phyloP scores from a whole-genome alignment of 2,329 filamentous ascomycete species.

The Daldinia eschscholtzii region DNA sequence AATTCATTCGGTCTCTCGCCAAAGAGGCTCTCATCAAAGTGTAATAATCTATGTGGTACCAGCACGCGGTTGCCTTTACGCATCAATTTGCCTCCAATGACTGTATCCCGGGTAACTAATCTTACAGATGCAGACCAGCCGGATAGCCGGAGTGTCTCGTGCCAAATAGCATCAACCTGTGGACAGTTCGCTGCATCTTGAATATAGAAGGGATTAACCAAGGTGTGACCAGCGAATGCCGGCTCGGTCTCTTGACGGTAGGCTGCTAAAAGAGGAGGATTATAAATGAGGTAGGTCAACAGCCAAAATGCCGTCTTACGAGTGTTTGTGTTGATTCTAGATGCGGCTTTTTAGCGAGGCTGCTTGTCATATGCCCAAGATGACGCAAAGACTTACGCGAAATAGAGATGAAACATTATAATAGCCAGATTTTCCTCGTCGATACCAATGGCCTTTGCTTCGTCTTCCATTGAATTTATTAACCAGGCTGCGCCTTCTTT shows the following conservation, averaged over 20 bases:
- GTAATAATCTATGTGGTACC: constrained; percentile 48
- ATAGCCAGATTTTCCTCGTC: constrained; percentile 39
- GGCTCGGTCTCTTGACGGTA: constrained; percentile 44
- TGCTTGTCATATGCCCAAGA: too few relatives aligned
- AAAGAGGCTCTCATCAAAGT: constrained; percentile 46
- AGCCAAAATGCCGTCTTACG: constrained; percentile 50
- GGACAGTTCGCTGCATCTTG: constrained; percentile 47
- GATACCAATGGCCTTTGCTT: constrained; percentile 38
- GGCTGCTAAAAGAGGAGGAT: constrained; percentile 36
- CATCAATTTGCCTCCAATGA: constrained; percentile 49
- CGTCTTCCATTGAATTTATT: constrained; percentile 44
- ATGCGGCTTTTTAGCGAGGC: neutral
- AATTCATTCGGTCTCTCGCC: constrained; percentile 31
- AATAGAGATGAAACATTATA: constrained; percentile 39
- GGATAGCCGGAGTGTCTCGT: constrained; percentile 47
- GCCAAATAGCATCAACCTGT: constrained; percentile 46
- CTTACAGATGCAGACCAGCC: constrained; percentile 47
- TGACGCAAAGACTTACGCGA: constrained; percentile 19
- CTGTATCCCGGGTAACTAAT: constrained; percentile 39
- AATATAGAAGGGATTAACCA: constrained; percentile 52
- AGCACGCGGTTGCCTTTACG: constrained; percentile 48
- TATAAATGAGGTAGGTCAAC: constrained; percentile 43
- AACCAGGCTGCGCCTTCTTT: constrained; percentile 37
- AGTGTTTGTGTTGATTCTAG: constrained; percentile 50
- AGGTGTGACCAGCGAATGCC: constrained; percentile 47